Evolutionary conservation across 306 rosid species (phyloP).

Genomic region (Vachellia pachyceras): DNA sequence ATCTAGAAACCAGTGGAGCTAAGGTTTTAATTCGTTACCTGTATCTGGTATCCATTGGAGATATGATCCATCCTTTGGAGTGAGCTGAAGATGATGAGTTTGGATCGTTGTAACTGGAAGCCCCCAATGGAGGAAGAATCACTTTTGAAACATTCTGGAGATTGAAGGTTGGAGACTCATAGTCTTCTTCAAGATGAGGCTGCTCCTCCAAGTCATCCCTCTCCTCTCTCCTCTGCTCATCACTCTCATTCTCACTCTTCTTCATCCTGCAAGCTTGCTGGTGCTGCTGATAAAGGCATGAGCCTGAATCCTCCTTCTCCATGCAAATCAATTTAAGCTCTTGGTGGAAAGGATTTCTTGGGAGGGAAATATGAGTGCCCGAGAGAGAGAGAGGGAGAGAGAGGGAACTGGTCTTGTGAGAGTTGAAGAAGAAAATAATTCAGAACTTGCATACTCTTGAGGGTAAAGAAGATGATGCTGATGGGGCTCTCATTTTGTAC

Average conservation of each 20-base stretch:
- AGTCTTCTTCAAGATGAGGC: slow-evolving; percentile 39
- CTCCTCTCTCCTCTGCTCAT: not conserved
- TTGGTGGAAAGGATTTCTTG: not conserved
- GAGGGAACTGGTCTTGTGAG: not conserved
- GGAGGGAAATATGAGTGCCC: not conserved
- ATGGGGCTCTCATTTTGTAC: not conserved
- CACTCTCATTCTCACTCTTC: slow-evolving; percentile 23
- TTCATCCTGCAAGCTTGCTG: not conserved
- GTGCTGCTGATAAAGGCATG: too few species aligned
- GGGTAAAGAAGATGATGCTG: not conserved
- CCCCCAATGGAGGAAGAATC: slow-evolving; percentile 93
- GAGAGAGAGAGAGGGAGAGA: not conserved
- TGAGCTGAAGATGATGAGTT: slow-evolving; percentile 23
- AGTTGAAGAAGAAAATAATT: not conserved
- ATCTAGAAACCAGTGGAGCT: too few species aligned
- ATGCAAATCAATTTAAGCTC: not conserved
- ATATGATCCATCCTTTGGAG: slow-evolving; percentile 68
- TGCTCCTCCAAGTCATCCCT: slow-evolving; percentile 3
- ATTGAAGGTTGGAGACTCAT: slow-evolving; percentile 47
- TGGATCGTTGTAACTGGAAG: slow-evolving; percentile 53
- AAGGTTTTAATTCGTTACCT: slow-evolving; percentile 46
- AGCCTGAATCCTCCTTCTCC: not conserved
- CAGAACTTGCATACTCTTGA: not conserved
- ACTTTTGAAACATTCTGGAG: slow-evolving; percentile 74
- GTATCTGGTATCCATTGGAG: slow-evolving; percentile 86